Evolutionary conservation across 495 filamentous ascomycete species (phyloP).

Genomic region (Jackrogersella multiformis): DNA sequence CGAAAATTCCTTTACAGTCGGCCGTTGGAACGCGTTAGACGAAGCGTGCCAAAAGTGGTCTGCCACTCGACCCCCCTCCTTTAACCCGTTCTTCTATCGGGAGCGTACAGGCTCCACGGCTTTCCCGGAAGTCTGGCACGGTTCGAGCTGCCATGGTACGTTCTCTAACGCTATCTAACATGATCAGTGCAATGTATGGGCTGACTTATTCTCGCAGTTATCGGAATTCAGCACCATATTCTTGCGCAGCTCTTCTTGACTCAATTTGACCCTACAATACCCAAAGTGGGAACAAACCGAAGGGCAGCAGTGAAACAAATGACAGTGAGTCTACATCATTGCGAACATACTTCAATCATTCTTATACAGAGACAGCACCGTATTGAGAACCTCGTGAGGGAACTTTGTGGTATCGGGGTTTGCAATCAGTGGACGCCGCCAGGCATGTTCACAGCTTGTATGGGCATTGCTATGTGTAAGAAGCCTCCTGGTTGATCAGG

Average conservation of each 20-base stretch:
- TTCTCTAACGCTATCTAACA: neutral
- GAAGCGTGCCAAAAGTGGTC: conserved; percentile 49
- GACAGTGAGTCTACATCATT: conserved; percentile 40
- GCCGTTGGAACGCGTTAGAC: conserved; percentile 50
- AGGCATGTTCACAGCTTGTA: conserved; percentile 63
- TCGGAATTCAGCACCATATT: conserved; percentile 64
- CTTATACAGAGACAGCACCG: conserved; percentile 44
- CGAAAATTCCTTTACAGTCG: conserved; percentile 27
- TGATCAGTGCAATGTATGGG: neutral
- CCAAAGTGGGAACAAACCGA: conserved; percentile 46
- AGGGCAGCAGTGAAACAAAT: conserved; percentile 44
- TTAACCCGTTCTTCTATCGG: conserved; percentile 51
- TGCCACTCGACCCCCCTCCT: conserved; percentile 46
- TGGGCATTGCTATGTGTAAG: conserved; percentile 63
- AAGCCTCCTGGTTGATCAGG: conserved; percentile 7
- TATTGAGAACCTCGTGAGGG: conserved; percentile 55
- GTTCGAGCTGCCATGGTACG: conserved; percentile 59
- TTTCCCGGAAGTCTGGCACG: conserved; percentile 60
- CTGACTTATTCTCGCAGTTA: conserved; percentile 50
- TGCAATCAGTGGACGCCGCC: conserved; percentile 63
- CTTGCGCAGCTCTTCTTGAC: conserved; percentile 60
- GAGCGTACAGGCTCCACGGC: conserved; percentile 29
- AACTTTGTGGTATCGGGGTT: conserved; percentile 61
- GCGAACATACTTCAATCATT: neutral
- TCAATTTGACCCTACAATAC: conserved; percentile 55